Evolutionary conservation across 2,329 filamentous ascomycete genomes (phyloP), one percentile per base, ranked within the genome.

Genomic region (Grosmannia penicillata): DNA sequence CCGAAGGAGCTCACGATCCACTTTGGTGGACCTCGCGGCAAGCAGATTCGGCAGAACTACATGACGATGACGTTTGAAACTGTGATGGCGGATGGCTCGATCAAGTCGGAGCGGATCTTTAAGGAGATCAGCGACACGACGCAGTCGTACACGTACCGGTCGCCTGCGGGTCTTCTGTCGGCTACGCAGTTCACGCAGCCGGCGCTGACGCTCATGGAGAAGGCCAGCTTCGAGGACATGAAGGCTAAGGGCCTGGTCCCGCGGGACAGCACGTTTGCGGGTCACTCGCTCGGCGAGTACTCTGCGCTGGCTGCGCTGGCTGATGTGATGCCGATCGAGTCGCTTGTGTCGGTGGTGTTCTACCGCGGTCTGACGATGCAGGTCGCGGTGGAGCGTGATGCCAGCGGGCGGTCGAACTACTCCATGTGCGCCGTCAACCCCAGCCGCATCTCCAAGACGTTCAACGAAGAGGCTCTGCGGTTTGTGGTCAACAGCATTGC

Each of bases 41-140:
- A 96, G 66, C 86, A 85, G 37, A 98, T 98, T 51, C 85, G 91
- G 46, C 82, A 94, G 56, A 98, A 98, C 63, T 98, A 98, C 69
- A 96, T 96, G 82, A 79, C 89, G 43, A 98, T 98, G 91, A 96
- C 89, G 34, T 98, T 96, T 61, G 91, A 98, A 67, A 93, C 89
- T n/a, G 86, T 98, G 38, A 82, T 81, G 42, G 66, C 83, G 2
- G 91, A 98, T 57, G 91, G 91, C 21, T 75, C 75, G 26, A 86
- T 94, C 66, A 96, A 95, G 63, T 95, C 91, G 0, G 91, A 98
- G 70, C 93, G 89, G 64, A 98, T 98, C 56, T 98, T 98, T 74
- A 96, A 98, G 68, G 87, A 93, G 53, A 87, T 98, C 51, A 75
- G 81, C 52, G 91, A 96, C 63, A 79, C 71, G 55, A 96, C 89